Conservation (phyloP, 108 stramenopile genomes). For the Skeletonema marinoi region DNA sequence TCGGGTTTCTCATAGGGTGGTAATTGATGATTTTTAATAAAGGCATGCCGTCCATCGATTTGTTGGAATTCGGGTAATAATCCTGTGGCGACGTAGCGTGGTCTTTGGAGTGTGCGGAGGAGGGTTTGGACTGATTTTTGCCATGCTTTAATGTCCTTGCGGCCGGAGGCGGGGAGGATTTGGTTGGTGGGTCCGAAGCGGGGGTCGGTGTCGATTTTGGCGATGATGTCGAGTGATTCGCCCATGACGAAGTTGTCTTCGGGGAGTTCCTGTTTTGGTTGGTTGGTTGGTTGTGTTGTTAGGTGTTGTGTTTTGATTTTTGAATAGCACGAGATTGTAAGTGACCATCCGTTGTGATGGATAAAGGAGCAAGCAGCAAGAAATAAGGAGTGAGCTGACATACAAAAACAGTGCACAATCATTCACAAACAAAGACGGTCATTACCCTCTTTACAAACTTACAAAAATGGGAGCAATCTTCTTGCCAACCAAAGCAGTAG, state of each 20-base stretch:
- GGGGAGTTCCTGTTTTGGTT: conserved; percentile 49
- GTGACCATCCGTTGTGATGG: not conserved
- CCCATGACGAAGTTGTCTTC: conserved; percentile 85
- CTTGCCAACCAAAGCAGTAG: conserved; percentile 91
- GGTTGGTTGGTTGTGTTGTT: not conserved
- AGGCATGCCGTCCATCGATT: conserved; percentile 88
- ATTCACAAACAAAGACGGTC: not conserved
- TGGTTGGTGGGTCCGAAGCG: conserved; percentile 82
- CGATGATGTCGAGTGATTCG: conserved; percentile 95
- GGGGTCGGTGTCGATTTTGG: conserved; percentile 83
- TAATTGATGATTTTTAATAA: conserved; percentile 88
- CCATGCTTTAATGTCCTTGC: conserved; percentile 93
- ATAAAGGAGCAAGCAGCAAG: not conserved
- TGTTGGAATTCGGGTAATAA: conserved; percentile 92
- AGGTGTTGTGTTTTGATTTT: not conserved
- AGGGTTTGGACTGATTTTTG: conserved; percentile 84
- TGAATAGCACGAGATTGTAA: not conserved
- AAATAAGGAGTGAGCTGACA: not conserved
- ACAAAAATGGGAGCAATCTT: conserved; percentile 96
- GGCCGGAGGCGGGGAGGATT: conserved; percentile 72
- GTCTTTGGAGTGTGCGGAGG: conserved; percentile 87
- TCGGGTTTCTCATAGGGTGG: conserved; percentile 90
- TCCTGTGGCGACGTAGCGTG: conserved; percentile 93
- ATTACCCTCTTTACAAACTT: conserved; percentile 36
- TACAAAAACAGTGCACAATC: not conserved